Conservation (phyloP, 2,329 filamentous ascomycete species). For the Metarhizium rileyi region DNA sequence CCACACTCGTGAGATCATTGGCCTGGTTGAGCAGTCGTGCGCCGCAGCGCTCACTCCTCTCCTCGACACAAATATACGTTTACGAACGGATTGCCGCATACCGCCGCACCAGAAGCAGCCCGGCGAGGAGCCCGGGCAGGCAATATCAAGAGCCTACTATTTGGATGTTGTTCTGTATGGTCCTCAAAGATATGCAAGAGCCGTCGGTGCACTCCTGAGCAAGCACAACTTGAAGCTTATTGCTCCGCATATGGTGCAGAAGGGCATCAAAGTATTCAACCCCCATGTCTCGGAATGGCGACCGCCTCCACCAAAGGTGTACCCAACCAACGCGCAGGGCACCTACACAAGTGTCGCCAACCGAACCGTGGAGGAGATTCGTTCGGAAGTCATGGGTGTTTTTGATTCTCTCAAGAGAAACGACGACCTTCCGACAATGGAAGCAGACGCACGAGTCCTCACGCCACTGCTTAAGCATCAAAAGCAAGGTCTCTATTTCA, state of each 20-base stretch:
- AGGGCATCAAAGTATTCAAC: constrained; percentile 63
- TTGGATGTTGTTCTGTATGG: constrained; percentile 75
- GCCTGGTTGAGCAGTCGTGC: constrained; percentile 59
- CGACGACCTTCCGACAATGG: constrained; percentile 65
- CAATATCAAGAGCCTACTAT: constrained; percentile 49
- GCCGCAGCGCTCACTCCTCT: constrained; percentile 61
- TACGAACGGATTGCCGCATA: constrained; percentile 67
- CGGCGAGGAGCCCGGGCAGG: constrained; percentile 54
- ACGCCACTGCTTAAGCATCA: constrained; percentile 74
- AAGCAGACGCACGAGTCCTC: constrained; percentile 51
- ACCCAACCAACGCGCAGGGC: constrained; percentile 19
- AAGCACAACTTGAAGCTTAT: constrained; percentile 59
- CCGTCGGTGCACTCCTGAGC: constrained; percentile 56
- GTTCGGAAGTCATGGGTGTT: constrained; percentile 72
- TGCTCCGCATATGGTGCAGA: constrained; percentile 54
- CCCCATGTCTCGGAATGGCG: constrained; percentile 54
- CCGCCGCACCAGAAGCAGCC: constrained; percentile 52
- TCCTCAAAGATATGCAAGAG: constrained; percentile 51
- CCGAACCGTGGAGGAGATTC: constrained; percentile 77
- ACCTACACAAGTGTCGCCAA: constrained; percentile 22
- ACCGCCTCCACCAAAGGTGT: constrained; percentile 27
- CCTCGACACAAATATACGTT: constrained; percentile 54
- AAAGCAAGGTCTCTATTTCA: constrained; percentile 81
- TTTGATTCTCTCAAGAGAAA: constrained; percentile 75
- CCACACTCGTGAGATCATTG: constrained; percentile 61